A percentile compares a stretch with the other conserved stretches of the same genome.
Evolutionary conservation across 306 rosid species (phyloP).

Genomic region (Cicer chorassanicum): DNA sequence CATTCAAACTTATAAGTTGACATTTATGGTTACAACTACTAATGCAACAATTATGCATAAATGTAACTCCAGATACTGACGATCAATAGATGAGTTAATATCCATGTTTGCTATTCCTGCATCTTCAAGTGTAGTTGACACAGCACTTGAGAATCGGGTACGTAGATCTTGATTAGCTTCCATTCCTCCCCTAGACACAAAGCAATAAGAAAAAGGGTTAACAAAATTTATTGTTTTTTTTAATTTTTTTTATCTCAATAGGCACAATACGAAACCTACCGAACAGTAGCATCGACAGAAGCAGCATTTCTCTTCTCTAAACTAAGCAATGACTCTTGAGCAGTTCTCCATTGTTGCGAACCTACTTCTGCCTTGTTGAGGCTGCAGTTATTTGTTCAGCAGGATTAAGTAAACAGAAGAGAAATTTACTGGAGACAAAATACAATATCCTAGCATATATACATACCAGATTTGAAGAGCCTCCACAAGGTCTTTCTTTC

Average conservation of each 20-base stretch:
- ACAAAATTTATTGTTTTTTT: slow-evolving; percentile 16
- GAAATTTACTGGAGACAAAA: slow-evolving; percentile 33
- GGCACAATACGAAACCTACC: slow-evolving; percentile 57
- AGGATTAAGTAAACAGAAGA: slow-evolving; percentile 36
- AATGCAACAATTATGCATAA: slow-evolving; percentile 8
- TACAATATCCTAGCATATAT: slow-evolving; percentile 27
- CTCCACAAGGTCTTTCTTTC: slow-evolving; percentile 83
- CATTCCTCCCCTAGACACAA: slow-evolving; percentile 69
- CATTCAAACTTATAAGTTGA: slow-evolving; percentile 43
- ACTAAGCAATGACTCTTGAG: slow-evolving; percentile 87
- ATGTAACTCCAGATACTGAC: slow-evolving; percentile 63
- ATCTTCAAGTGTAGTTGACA: slow-evolving; percentile 82
- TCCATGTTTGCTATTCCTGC: slow-evolving; percentile 78
- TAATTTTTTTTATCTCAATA: background rate
- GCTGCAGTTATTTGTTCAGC: slow-evolving; percentile 55
- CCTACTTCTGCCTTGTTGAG: slow-evolving; percentile 85
- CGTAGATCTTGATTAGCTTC: slow-evolving; percentile 83
- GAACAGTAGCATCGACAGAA: slow-evolving; percentile 81
- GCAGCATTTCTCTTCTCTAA: slow-evolving; percentile 76
- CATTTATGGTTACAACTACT: background rate
- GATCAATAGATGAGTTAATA: slow-evolving; percentile 76
- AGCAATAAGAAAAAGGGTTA: slow-evolving; percentile 28
- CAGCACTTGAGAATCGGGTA: slow-evolving; percentile 71
- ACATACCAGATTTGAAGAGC: slow-evolving; percentile 84
- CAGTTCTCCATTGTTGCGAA: slow-evolving; percentile 90